Base-by-base conservation (phyloP, 164 flowering plant genomes). In the Vitis riparia region DNA sequence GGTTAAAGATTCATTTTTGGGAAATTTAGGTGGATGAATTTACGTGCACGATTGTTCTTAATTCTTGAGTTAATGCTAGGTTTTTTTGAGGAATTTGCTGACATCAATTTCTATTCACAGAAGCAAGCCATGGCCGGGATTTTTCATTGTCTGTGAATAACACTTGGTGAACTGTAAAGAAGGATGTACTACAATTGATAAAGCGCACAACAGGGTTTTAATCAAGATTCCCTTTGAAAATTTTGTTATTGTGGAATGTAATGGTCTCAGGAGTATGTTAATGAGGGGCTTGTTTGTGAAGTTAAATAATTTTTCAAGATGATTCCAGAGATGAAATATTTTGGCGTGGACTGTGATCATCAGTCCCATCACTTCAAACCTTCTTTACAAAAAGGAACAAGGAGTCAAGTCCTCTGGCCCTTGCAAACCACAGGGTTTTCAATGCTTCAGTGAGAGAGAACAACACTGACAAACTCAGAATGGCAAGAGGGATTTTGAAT, bases 301-400 rank as follows among this genome's bases (percentile, higher is more conserved):
- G 87, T 84, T 17, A 74, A 67, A 73, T 64, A n/a, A 9, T 55
- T 88, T 30, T 86, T 84, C 68, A 73, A 69, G 32, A 64, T 64
- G 64, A 84, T 86, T 83, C 76, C 77, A 2, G 77, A 75, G 63
- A 84, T 63, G 65, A 83, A 67, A 71, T 51, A 37, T 64, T 29
- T 63, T 86, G 62, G 57, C 91, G 30, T 88, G 91, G 88, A 76
- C 80, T 10, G 84, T 86, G 16, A 81, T 86, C 83, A 80, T 88
- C 44, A 37, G 44, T 6, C 44, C 44, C 44, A 3, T 37, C 7
- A 37, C 44, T 37, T 37, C 44, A 37, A 37, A 37, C 44, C 44
- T 37, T 37, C 44, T 6, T 6, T 37, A 37, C 44, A 37, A 37
- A 0, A 37, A 37, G 44, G 44, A 37, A 5, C 44, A 37, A 37